Conservation (phyloP, 202 grass and related monocot species). For the Carex arenaria region DNA sequence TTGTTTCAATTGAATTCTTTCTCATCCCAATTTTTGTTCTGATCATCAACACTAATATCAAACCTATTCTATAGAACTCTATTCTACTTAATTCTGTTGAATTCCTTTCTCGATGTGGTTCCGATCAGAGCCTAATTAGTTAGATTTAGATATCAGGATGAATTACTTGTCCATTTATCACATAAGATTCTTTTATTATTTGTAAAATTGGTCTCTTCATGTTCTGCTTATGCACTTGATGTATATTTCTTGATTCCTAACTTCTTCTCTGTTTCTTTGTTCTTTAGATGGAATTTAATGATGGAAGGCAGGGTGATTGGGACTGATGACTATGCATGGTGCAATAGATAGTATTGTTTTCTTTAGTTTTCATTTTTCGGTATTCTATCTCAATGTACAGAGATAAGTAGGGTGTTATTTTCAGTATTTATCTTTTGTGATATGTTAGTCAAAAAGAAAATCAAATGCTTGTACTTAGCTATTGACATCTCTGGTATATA, state of each 20-base stretch:
- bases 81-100: too few species aligned
- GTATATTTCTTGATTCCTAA: background rate
- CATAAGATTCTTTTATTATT: background rate
- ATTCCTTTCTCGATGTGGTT: too few species aligned
- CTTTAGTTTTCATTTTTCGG: background rate
- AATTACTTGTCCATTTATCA: background rate
- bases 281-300: background rate
- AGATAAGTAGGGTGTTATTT: background rate
- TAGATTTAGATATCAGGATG: background rate
- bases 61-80: too few species aligned
- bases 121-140: background rate
- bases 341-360: background rate
- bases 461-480: background rate
- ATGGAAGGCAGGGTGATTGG: background rate
- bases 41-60: too few species aligned
- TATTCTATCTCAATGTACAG: slow-evolving; percentile 10
- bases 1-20: too few species aligned
- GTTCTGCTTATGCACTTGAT: background rate
- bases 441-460: background rate
- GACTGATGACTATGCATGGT: background rate
- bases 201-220: background rate
- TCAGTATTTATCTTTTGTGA: background rate
- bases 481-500: background rate
- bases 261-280: background rate
- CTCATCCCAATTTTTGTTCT: too few species aligned